Base-by-base conservation (phyloP, 805 yeast genomes). In the Torulaspora gathmanii region DNA sequence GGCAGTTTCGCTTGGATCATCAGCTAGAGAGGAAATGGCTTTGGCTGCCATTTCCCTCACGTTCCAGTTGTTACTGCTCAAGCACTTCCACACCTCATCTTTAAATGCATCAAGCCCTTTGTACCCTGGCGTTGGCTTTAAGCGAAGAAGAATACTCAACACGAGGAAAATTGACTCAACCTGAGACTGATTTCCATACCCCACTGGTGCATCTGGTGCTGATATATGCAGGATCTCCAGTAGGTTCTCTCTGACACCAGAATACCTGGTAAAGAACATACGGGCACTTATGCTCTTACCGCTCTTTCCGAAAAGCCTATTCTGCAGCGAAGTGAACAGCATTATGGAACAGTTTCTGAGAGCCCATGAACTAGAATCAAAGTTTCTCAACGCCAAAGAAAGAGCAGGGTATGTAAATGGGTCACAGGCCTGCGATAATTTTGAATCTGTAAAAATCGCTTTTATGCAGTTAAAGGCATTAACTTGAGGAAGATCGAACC, bases 311-410 rank as follows among this genome's bases (percentile, higher is more conserved):
- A 91, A 90, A 4, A 93, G 58, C 48, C 91, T 73, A 47, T 82
- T 83, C 56, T 87, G 93, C 33, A 91, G 65, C 0, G 95, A 81
- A 0, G 95, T 82, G 61, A 89, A 91, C 33, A 91, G 71, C 98
- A 91, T 93, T 15, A 90, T 84, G 0, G 95, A 88, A 63, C 97
- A 87, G 61, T 91, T 91, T 58, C 96, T 74, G 22, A 91, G 75
- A 0, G 95, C 80, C 98, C 98, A 91, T 19, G 80, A 70, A 2
- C 73, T 68, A 1, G 86, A 78, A 1, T 77, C 72, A 64, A 91
- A 87, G 28, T 80, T 74, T 2, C 66, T 55, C 34, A 93, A 70
- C 0, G 95, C 72, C 16, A 86, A 61, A 20, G 72, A 71, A 22
- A 91, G 66, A 0, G 86, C 83, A 9, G 67, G 64, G 46, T 81